A percentile compares a stretch with the other conserved stretches of the same genome.
Conservation (phyloP, 495 filamentous ascomycete genomes). For the Aspergillus heteromorphus region DNA sequence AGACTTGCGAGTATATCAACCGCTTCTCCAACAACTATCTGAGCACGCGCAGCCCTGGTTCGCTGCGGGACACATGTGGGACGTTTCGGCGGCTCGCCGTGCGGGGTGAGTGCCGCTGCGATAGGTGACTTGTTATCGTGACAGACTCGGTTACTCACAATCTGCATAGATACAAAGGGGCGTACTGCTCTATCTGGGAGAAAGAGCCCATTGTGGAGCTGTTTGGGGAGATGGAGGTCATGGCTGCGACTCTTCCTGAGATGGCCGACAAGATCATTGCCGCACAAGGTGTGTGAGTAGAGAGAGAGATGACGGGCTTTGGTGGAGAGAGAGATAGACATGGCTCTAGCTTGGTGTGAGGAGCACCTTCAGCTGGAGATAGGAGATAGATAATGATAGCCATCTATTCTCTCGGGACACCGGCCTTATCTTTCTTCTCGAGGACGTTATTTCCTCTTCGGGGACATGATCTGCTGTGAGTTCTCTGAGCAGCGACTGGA, state of each 20-base stretch:
- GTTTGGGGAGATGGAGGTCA: constrained; percentile 36
- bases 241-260: constrained; percentile 31
- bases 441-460: not conserved
- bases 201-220: constrained; percentile 30
- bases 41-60: constrained; percentile 27
- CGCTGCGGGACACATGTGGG: constrained; percentile 36
- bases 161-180: constrained; percentile 27
- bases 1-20: constrained; percentile 23
- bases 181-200: constrained; percentile 30
- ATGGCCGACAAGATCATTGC: constrained; percentile 38
- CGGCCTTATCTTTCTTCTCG: not conserved
- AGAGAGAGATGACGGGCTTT: not conserved
- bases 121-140: not conserved
- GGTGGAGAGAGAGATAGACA: not conserved
- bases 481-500: not conserved
- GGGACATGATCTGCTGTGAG: not conserved
- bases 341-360: not conserved
- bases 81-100: constrained; percentile 29
- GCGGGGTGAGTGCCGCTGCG: constrained; percentile 19
- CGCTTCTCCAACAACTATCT: constrained; percentile 20
- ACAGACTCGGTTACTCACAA: not conserved
- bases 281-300: not conserved
- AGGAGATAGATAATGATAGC: not conserved
- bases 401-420: not conserved
- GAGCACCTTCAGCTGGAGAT: not conserved